phyloP scores from a whole-genome alignment of 208 protist species.

The Wallacemonas sp. region DNA sequence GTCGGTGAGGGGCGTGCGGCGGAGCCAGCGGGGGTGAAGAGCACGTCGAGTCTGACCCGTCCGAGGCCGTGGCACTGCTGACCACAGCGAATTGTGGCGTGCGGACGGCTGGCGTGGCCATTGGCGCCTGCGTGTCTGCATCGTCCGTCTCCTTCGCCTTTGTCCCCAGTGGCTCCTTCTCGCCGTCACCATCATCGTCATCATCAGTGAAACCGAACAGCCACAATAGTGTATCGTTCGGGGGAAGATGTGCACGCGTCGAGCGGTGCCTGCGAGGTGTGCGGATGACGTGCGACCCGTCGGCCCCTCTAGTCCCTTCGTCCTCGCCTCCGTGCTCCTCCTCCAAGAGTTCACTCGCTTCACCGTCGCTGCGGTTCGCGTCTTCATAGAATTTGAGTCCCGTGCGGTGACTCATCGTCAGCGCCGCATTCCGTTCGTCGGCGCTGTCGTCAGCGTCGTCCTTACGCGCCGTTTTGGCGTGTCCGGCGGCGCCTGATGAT shows the following conservation, averaged over 20 bases:
- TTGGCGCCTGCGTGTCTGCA: no score
- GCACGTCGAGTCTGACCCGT: background rate
- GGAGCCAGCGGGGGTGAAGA: background rate
- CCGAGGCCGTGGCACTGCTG: constrained; percentile 3
- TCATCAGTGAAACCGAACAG: background rate
- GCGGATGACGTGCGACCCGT: no score
- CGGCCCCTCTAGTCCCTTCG: no score
- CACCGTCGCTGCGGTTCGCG: constrained; percentile 23
- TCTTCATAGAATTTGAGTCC: constrained; percentile 41
- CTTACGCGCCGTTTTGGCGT: background rate
- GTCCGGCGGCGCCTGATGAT: background rate
- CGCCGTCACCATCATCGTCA: background rate
- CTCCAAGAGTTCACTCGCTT: no score
- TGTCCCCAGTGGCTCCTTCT: no score
- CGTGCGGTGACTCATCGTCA: constrained; percentile 20
- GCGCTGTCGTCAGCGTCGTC: constrained; percentile 5
- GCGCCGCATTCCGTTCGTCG: constrained; percentile 1
- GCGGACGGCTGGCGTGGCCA: no score
- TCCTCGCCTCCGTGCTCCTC: constrained; percentile 1
- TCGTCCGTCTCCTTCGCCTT: background rate
- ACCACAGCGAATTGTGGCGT: background rate
- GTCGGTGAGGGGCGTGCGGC: no score
- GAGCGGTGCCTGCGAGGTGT: no score
- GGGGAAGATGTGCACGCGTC: background rate
- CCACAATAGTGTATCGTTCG: background rate